Conservation (phyloP, 192 early-diverging fungal genomes). For the Coemansia sp. region DNA sequence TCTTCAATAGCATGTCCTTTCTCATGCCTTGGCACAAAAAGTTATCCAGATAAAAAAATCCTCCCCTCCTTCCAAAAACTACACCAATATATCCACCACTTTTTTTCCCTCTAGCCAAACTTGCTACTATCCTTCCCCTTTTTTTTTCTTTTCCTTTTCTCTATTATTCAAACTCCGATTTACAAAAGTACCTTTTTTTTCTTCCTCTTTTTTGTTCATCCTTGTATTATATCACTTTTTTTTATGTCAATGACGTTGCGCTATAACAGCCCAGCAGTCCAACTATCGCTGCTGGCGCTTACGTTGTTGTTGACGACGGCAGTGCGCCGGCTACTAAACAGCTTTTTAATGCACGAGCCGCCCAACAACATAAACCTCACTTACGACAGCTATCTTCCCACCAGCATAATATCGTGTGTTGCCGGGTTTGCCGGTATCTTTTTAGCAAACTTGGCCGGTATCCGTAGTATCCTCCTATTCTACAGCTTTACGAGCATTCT, state of each 20-base stretch:
- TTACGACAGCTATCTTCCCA: slow-evolving; percentile 37
- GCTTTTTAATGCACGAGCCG: slow-evolving; percentile 19
- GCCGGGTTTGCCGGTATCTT: slow-evolving; percentile 37
- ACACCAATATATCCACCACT: neutral
- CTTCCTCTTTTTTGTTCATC: neutral
- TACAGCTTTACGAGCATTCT: slow-evolving; percentile 27
- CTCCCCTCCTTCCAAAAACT: neutral
- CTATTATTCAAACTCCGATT: neutral
- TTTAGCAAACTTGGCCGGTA: slow-evolving; percentile 31
- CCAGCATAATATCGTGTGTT: slow-evolving; percentile 25
- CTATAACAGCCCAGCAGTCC: slow-evolving; percentile 30
- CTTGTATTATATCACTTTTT: neutral
- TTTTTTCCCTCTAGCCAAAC: neutral
- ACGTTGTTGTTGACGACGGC: slow-evolving; percentile 26
- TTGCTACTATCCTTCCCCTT: neutral
- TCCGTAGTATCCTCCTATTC: slow-evolving; percentile 27
- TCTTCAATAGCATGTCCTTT: slow-evolving; percentile 1
- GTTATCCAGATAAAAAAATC: slow-evolving; percentile 2
- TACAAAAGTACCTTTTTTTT: neutral
- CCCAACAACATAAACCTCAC: slow-evolving; percentile 33
- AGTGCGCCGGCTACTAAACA: slow-evolving; percentile 30
- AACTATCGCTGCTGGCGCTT: slow-evolving; percentile 26
- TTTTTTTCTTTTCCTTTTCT: neutral
- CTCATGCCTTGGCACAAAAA: neutral
- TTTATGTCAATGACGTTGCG: slow-evolving; percentile 6